Base-by-base conservation (phyloP, 306 rosid species). In the Fragaria ananassa region DNA sequence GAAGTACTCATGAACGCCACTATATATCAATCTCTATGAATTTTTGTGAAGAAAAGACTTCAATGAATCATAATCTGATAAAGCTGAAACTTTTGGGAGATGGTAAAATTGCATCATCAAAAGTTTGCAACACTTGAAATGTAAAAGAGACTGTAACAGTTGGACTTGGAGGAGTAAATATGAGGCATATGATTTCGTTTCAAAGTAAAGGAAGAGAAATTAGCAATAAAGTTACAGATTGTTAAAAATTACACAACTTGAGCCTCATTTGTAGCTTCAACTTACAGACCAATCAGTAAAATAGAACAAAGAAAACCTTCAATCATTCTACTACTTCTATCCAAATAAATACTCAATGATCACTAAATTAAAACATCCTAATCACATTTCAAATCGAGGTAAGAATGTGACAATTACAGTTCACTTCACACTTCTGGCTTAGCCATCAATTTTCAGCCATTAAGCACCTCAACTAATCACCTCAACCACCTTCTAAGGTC, bases 401-500 rank as follows among this genome's bases (percentile, higher is more conserved):
- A 64, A 71, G 60, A 84, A 70, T 46, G n/a, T 57, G 17, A 80
- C 23, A 66, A 81, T 79, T 47, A 77, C 45, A 74, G 67, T 68
- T 65, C 66, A 39, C 67, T 27, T 60, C 66, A 60, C 37, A 29
- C 41, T 56, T 29, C 13, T 35, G 13, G 34, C 25, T 15, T 13
- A 34, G 27, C 77, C 44, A 15, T 58, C 19, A 58, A 60, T 63
- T 66, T 62, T 82, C 67, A 42, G 74, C 70, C 68, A 83, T 74
- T 50, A 76, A 31, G 21, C 44, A 62, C 11, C 10, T 62, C 27
- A 18, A 73, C 42, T 46, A 51, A 85, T 89, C 89, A 94, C 79
- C 96, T 90, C 79, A 90, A 66, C 97, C 97, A 95, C 80, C 97
- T 88, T 74, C 97, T 88, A 18, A 90, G 90, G 51, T 95, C 97